Evolutionary conservation across 2,329 filamentous ascomycete genomes (phyloP), one percentile per base, ranked within the genome.

Genomic region (Ophiognomonia clavigignenti-juglandacearum): DNA sequence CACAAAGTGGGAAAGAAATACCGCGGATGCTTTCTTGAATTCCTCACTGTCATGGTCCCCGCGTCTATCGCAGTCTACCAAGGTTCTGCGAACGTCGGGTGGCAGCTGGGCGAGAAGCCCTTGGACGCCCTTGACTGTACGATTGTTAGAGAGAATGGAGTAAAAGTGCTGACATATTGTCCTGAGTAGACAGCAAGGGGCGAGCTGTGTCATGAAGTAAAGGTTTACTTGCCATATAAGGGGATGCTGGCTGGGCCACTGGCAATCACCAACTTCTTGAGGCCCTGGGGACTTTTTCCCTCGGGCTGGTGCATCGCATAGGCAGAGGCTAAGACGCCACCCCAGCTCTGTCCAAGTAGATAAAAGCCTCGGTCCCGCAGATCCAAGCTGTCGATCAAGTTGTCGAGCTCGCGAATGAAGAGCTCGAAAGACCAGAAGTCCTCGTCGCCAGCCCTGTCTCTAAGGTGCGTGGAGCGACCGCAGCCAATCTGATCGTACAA

Each of bases 401-500:
- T 57, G 42, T 59, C 53, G 11, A 59, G 51, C 51, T 59, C 56
- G 4, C 26, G 27, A 36, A 57, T 51, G 24, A 59, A 59, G 5
- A 59, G 53, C 7, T 59, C 53, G 35, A 56, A 50, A 1, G 56
- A 55, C 56, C 53, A 57, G 19, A 42, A 42, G 6, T 32, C 20
- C 10, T 43, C 44, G n/a, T 59, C 56, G 2, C 39, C 32, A 18
- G 29, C 57, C 48, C 69, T 72, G 19, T 73, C 67, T 0, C 54
- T 66, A 7, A 77, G 59, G 42, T 69, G 72, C 0, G 74, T 77
- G 2, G 69, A 74, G 13, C 56, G 56, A 7, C 72, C 74, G 48
- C 67, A 70, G 11, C 74, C 74, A 39, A 78, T 64, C 50, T 78
- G 74, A 52, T 78, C 74, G 54, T 78, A 78, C 56, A 77, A 67